phyloP scores from a whole-genome alignment of 2,329 filamentous ascomycete species.

The Aspergillus alliaceus region DNA sequence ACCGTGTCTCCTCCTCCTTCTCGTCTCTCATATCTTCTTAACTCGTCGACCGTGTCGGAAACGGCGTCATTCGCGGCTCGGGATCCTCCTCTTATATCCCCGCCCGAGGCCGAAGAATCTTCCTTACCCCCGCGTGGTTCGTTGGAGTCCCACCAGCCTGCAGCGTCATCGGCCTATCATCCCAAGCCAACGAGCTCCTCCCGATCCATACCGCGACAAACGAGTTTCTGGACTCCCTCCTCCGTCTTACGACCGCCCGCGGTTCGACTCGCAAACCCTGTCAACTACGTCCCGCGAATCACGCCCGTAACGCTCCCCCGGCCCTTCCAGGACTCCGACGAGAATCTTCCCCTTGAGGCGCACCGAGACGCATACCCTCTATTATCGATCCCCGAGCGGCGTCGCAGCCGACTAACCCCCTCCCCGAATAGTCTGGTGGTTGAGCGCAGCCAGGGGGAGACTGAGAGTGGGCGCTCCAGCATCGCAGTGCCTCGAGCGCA shows the following conservation, averaged over 20 bases:
- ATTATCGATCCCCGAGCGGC: constrained; percentile 58
- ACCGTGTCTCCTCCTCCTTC: constrained; percentile 7
- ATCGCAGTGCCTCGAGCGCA: constrained; percentile 51
- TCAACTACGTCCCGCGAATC: constrained; percentile 59
- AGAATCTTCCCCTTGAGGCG: constrained; percentile 33
- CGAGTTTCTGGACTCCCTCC: constrained; percentile 16
- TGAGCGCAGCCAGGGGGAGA: constrained; percentile 47
- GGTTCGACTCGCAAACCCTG: constrained; percentile 60
- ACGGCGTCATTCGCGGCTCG: constrained; percentile 26
- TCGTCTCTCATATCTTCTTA: constrained; percentile 3
- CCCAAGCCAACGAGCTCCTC: constrained; percentile 11
- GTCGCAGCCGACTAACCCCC: constrained; percentile 53
- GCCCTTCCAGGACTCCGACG: constrained; percentile 30
- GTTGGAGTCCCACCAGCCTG: constrained; percentile 14
- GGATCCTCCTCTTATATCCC: constrained; percentile 31
- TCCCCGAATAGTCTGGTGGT: constrained; percentile 48
- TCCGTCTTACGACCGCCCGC: constrained; percentile 39
- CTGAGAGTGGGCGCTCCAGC: constrained; percentile 53
- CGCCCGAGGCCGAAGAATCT: constrained; percentile 39
- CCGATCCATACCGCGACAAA: constrained; percentile 11
- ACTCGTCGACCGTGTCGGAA: constrained; percentile 19
- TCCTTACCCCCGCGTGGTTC: constrained; percentile 16
- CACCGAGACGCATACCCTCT: constrained; percentile 56
- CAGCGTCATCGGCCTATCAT: constrained; percentile 12
- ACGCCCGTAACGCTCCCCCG: constrained; percentile 48